Conservation (phyloP, 345 rosid genomes). For the Hibiscus syriacus region DNA sequence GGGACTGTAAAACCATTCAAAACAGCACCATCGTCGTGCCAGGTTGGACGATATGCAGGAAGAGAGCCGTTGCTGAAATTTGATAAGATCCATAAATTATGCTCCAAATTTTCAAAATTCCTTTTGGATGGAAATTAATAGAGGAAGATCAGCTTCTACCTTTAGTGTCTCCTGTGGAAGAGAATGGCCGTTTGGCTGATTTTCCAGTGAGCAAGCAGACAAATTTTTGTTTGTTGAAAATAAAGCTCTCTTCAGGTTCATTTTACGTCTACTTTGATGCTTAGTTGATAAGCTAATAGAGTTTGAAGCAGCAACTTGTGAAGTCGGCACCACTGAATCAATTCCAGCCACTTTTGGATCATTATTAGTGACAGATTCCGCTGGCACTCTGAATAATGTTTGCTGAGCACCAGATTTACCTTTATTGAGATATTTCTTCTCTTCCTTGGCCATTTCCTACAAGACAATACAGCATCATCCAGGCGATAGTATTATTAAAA, state of each 20-base stretch:
- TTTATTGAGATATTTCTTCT: conserved; percentile 17
- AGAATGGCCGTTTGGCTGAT: conserved; percentile 29
- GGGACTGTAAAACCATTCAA: conserved; percentile 94
- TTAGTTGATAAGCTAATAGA: conserved; percentile 32
- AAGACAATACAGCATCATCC: conserved; percentile 4
- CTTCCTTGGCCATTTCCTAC: conserved; percentile 43
- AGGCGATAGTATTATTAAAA: not conserved
- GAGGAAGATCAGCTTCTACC: conserved; percentile 22
- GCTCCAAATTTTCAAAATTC: not conserved
- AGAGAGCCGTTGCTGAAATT: conserved; percentile 61
- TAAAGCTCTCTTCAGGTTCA: conserved; percentile 37
- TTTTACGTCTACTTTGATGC: conserved; percentile 62
- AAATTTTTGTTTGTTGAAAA: conserved; percentile 27
- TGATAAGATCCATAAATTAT: conserved; percentile 11
- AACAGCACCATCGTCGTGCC: conserved; percentile 77
- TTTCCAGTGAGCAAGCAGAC: conserved; percentile 35
- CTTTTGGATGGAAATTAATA: not conserved
- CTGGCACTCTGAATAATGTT: conserved; percentile 33
- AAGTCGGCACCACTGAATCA: conserved; percentile 29
- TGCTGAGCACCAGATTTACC: conserved; percentile 35
- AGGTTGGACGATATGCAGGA: conserved; percentile 48
- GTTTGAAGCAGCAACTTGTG: conserved; percentile 35
- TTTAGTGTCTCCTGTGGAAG: conserved; percentile 33
- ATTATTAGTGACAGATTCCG: conserved; percentile 24
- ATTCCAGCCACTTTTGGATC: conserved; percentile 35